Evolutionary conservation across 306 rosid genomes (phyloP).

Genomic region (Castanea sativa): DNA sequence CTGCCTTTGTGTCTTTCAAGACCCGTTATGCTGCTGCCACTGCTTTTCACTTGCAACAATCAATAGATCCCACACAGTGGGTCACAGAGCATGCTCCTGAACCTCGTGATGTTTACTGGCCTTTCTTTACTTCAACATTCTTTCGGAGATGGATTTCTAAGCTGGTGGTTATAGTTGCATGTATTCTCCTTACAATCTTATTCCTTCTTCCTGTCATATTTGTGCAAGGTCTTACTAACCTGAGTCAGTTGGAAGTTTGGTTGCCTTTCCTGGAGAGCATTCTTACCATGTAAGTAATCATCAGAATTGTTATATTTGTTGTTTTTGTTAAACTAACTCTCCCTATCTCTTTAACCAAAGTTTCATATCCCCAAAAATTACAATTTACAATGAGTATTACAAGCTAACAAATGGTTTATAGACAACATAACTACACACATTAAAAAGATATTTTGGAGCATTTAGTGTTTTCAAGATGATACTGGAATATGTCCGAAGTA

Average conservation of each 20-base stretch:
- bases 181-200: constrained; percentile 51
- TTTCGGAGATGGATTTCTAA: constrained; percentile 84
- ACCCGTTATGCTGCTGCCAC: constrained; percentile 75
- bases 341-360: constrained; percentile 10
- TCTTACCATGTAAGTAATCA: constrained; percentile 69
- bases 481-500: background rate
- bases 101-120: constrained; percentile 92
- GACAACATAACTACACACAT: background rate
- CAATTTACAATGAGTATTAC: background rate
- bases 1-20: constrained; percentile 90
- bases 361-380: constrained; percentile 1
- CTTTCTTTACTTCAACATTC: constrained; percentile 84
- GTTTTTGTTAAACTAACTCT: background rate
- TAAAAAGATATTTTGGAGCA: background rate
- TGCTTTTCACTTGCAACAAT: constrained; percentile 72
- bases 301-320: constrained; percentile 4
- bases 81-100: constrained; percentile 86
- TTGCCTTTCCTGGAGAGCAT: constrained; percentile 80
- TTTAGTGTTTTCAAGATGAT: background rate
- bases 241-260: constrained; percentile 70
- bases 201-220: constrained; percentile 83
- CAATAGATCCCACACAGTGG: constrained; percentile 83
- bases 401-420: background rate
- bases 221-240: constrained; percentile 80
- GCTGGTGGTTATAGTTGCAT: constrained; percentile 62